Conservation (phyloP, 495 filamentous ascomycete species). For the Trichocladium uniseriatum region DNA sequence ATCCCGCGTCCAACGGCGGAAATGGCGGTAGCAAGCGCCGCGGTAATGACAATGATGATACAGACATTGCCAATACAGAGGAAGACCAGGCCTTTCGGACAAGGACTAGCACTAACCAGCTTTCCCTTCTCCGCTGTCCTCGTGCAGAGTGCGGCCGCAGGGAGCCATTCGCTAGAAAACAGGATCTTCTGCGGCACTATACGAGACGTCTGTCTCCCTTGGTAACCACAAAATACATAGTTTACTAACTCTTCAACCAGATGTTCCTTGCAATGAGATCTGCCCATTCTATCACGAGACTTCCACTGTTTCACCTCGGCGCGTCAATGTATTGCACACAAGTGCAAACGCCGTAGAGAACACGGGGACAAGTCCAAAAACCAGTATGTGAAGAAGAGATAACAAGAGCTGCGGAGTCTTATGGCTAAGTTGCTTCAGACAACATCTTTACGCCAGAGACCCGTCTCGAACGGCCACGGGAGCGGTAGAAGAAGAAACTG, state of each 20-base stretch:
- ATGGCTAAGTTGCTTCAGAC: not conserved
- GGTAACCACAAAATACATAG: not conserved
- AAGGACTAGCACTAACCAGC: not conserved
- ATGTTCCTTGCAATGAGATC: not conserved
- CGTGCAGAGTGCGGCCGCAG: not conserved
- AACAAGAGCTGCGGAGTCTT: not conserved
- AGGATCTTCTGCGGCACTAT: not conserved
- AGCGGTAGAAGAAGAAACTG: not conserved
- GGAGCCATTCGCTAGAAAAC: not conserved
- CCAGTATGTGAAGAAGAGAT: not conserved
- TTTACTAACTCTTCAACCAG: not conserved
- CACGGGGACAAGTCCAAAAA: not conserved
- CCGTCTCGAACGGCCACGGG: not conserved
- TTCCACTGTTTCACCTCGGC: not conserved
- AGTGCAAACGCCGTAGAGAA: not conserved
- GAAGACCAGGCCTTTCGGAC: not conserved
- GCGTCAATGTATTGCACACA: not conserved
- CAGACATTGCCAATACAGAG: not conserved
- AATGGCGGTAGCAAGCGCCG: no score
- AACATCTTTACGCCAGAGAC: not conserved
- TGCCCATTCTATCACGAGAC: not conserved
- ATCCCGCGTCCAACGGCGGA: no score
- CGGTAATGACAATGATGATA: no score
- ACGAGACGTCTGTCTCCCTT: not conserved
- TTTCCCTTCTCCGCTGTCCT: not conserved